phyloP scores from a whole-genome alignment of 495 filamentous ascomycete species.

The Penicillium simplicissimum region DNA sequence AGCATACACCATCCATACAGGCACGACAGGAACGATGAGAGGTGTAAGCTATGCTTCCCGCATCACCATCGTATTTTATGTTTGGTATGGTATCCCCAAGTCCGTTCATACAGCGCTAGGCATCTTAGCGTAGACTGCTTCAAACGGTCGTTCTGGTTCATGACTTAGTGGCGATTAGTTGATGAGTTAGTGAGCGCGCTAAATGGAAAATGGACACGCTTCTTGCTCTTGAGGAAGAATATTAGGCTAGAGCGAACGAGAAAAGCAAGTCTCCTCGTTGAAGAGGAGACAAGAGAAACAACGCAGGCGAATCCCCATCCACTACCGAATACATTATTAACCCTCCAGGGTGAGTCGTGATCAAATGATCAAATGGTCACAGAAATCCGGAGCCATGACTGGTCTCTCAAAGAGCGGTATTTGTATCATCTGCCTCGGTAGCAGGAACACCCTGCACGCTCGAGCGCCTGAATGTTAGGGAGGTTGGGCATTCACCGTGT shows the following conservation, averaged over 20 bases:
- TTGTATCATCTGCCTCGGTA: background rate
- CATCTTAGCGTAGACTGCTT: background rate
- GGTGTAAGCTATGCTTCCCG: background rate
- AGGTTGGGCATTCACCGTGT: conserved; percentile 29
- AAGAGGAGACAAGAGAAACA: background rate
- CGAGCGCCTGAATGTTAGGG: conserved; percentile 19
- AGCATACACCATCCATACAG: conserved; percentile 2
- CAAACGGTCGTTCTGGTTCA: conserved; percentile 1
- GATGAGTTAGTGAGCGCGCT: background rate
- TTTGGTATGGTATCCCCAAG: background rate
- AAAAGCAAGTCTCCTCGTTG: background rate
- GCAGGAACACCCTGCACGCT: conserved; percentile 10
- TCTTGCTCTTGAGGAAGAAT: background rate
- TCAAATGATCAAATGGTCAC: conserved; percentile 1
- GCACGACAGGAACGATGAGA: background rate
- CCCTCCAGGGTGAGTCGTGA: background rate
- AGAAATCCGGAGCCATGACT: background rate
- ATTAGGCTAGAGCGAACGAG: background rate
- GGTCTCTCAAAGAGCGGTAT: conserved; percentile 4
- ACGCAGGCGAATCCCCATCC: background rate
- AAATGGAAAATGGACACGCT: conserved; percentile 1
- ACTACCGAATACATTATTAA: background rate
- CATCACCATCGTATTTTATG: background rate
- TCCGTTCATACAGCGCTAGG: background rate
- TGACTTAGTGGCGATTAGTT: background rate